Evolutionary conservation across 2,329 filamentous ascomycete species (phyloP).

Genomic region (Exophiala phaeomuriformis): DNA sequence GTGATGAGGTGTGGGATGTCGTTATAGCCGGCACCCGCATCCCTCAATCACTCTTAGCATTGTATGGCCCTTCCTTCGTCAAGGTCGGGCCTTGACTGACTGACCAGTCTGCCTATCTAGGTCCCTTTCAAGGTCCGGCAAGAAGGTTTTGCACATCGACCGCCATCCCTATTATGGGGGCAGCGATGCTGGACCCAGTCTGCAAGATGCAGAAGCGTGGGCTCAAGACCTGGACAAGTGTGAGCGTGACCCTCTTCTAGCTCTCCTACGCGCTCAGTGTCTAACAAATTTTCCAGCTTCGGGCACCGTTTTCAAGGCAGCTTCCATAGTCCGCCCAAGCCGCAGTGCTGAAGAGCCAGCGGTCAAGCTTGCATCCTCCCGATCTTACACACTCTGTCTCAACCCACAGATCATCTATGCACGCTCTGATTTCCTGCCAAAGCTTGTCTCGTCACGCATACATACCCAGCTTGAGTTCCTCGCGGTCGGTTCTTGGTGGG

Average conservation of each 20-base stretch:
- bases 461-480: slow-evolving; percentile 89
- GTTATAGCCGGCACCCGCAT: slow-evolving; percentile 72
- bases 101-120: slow-evolving; percentile 53
- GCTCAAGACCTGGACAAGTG: slow-evolving; percentile 42
- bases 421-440: slow-evolving; percentile 66
- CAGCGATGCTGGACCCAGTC: slow-evolving; percentile 72
- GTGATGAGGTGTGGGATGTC: slow-evolving; percentile 70
- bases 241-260: slow-evolving; percentile 17
- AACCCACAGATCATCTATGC: slow-evolving; percentile 83
- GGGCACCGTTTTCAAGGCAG: slow-evolving; percentile 33
- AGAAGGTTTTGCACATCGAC: slow-evolving; percentile 86
- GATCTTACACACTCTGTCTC: slow-evolving; percentile 74
- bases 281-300: slow-evolving; percentile 6
- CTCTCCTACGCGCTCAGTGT: neutral
- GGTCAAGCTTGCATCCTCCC: slow-evolving; percentile 51
- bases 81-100: slow-evolving; percentile 61
- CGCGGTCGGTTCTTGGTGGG: slow-evolving; percentile 87
- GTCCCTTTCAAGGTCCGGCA: slow-evolving; percentile 83
- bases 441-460: slow-evolving; percentile 80
- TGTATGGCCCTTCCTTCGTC: slow-evolving; percentile 46
- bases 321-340: slow-evolving; percentile 33
- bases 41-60: slow-evolving; percentile 69
- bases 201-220: slow-evolving; percentile 76
- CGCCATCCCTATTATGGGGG: slow-evolving; percentile 83
- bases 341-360: slow-evolving; percentile 25